These are phyloP conservation scores for Rosa rugosa DNA, from an alignment of 306 rosid species.

Conservation along the genomic window DNA sequence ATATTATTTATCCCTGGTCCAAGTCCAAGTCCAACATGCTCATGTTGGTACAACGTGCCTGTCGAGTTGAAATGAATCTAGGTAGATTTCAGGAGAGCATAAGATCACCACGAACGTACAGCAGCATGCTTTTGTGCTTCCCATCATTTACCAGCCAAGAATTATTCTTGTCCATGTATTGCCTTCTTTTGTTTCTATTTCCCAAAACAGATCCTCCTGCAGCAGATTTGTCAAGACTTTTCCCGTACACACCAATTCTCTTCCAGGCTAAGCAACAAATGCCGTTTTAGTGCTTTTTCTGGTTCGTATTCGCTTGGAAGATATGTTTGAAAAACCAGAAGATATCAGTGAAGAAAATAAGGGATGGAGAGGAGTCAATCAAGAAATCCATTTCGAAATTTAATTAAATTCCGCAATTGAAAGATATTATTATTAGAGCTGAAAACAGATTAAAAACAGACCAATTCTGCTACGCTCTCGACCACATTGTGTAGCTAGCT, in stretches of 20 bases:
- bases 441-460: not conserved
- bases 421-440: not conserved
- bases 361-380: slow-evolving; percentile 28
- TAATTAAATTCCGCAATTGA: not conserved
- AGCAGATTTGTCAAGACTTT: slow-evolving; percentile 56
- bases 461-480: not conserved
- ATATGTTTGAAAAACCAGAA: slow-evolving; percentile 24
- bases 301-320: slow-evolving; percentile 42
- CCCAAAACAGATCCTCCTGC: slow-evolving; percentile 31
- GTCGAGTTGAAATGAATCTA: slow-evolving; percentile 50
- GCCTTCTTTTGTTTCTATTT: slow-evolving; percentile 29
- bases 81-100: slow-evolving; percentile 54
- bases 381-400: not conserved
- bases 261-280: slow-evolving; percentile 29
- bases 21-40: slow-evolving; percentile 39
- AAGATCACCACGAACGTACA: slow-evolving; percentile 40
- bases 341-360: slow-evolving; percentile 13
- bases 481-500: not conserved
- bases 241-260: slow-evolving; percentile 42
- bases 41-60: slow-evolving; percentile 45
- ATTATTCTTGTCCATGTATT: slow-evolving; percentile 47
- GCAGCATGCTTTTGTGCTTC: slow-evolving; percentile 39
- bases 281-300: slow-evolving; percentile 39
- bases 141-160: slow-evolving; percentile 37
- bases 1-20: not conserved